Evolutionary conservation across 371 early-diverging fungal genomes (phyloP), one percentile per base, ranked within the genome.

Genomic region (Capillidium heterosporum): DNA sequence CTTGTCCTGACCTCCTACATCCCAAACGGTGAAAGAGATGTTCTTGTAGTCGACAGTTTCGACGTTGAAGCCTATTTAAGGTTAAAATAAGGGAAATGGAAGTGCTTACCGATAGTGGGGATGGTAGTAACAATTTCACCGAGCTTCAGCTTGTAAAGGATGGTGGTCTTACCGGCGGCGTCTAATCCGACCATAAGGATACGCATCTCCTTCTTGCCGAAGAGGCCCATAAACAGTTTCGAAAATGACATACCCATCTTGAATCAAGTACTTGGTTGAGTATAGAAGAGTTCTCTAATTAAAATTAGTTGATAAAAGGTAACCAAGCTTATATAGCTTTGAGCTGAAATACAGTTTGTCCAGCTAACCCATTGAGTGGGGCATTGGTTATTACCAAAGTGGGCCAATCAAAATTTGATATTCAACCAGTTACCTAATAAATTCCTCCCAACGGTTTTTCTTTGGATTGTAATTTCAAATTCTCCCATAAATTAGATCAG

Each of bases 91-190:
- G 13, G 17, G 11, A 21, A 29, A 47, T 19, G 17, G 5, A 50
- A 51, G 43, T 11, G 57, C 70, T 66, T 65, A 75, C 79, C 84
- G 70, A 88, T 91, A 69, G 99, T 99, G 40, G 99, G 99, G 65
- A 98, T 95, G 55, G 99, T 98, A 42, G 94, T 92, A 56, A 96
- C 94, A 59, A 91, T 87, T 75, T 95, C 91, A 57, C 95, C 96
- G 57, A 92, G 76, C 82, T 99, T 91, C 60, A 89, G 76, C 68
- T 81, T 77, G 64, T 81, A 82, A n/a, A 82, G 68, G 61, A 81
- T 81, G 63, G 82, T 90, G 40, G 92, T 95, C 70, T 95, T 95
- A 56, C 96, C 96, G 32, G 95, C 90, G 55, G 88, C 89, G 70
- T 95, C 95, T 52, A 91, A 78, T 35, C 96, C 96, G 31, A 93